Base-by-base conservation (phyloP, 177 flowering plant species). In the Vitis hybrid region DNA sequence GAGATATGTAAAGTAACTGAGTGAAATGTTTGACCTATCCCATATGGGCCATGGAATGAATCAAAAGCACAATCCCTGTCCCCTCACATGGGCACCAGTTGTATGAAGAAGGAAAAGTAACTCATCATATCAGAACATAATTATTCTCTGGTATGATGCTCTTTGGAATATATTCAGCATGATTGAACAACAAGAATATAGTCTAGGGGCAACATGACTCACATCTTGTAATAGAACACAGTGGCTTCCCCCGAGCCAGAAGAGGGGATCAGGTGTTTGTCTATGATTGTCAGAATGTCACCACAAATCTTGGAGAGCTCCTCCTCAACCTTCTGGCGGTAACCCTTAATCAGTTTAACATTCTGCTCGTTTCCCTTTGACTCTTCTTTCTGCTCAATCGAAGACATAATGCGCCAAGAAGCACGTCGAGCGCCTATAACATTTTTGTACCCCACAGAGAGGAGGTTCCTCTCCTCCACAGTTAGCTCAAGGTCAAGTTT, bases 321-420 rank as follows among this genome's bases (percentile, higher is more conserved):
- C 30, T 87, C 89, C 71, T 89, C 93, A 1, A 89, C 93, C 81
- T 86, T 88, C 65, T 84, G 86, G 69, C 91, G 78, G 65, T 89
- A 89, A 6, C 79, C 80, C 78, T 82, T 86, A 21, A 87, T 83
- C 57, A 82, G 79, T 70, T 86, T 89, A 35, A 86, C 91, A 78
- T 88, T 86, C 51, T 75, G 63, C 71, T 89, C 93, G 70, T 86
- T 88, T 27, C 95, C 92, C 71, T 91, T 93, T 3, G 93, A 82
- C 70, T 93, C 97, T 70, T 93, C 98, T 76, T 91, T 92, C 78
- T 91, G 97, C 78, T 93, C 97, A 73, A 91, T 93, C 2, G 98
- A 93, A 27, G 98, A 93, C 91, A 89, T 87, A 35, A 89, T 89
- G 10, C 93, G 84, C 93, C 93, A 89, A 0, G 91, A 89, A 40